These are phyloP conservation scores for Neonectria neomacrospora DNA, from an alignment of 2,329 filamentous ascomycete genomes.

Conservation along the genomic window DNA sequence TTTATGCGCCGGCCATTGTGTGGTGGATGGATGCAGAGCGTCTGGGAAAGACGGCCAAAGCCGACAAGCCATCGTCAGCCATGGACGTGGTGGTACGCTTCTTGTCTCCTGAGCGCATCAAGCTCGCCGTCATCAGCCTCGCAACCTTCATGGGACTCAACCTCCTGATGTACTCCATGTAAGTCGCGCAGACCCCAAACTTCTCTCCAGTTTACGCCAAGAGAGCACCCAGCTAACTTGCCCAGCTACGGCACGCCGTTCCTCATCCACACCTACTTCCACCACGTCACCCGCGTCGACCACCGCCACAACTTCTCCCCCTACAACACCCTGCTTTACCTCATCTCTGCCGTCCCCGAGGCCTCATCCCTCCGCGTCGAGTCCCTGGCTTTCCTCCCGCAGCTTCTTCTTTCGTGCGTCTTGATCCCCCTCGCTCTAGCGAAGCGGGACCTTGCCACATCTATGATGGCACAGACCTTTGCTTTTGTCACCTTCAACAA, in stretches of 20 bases:
- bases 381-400: slow-evolving; percentile 87
- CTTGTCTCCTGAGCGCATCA: slow-evolving; percentile 64
- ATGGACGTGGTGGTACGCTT: slow-evolving; percentile 53
- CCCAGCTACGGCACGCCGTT: slow-evolving; percentile 81
- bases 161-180: slow-evolving; percentile 79
- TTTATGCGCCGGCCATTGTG: slow-evolving; percentile 85
- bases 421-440: slow-evolving; percentile 80
- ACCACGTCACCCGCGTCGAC: slow-evolving; percentile 92
- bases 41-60: slow-evolving; percentile 44
- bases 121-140: slow-evolving; percentile 72
- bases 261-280: slow-evolving; percentile 88
- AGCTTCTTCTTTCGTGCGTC: slow-evolving; percentile 82
- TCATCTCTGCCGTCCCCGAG: slow-evolving; percentile 74
- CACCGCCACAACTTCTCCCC: slow-evolving; percentile 98
- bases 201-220: not conserved
- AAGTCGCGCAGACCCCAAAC: slow-evolving; percentile 47
- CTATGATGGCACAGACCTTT: slow-evolving; percentile 95
- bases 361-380: slow-evolving; percentile 66
- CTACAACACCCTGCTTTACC: slow-evolving; percentile 91
- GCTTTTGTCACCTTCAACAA: slow-evolving; percentile 99
- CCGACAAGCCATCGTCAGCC: slow-evolving; percentile 31
- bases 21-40: slow-evolving; percentile 79
- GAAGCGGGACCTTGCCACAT: slow-evolving; percentile 81
- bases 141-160: slow-evolving; percentile 81
- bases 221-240: slow-evolving; percentile 4